These are phyloP conservation scores for Berberis thunbergii DNA, from an alignment of 164 flowering plant species.

Conservation along the genomic window DNA sequence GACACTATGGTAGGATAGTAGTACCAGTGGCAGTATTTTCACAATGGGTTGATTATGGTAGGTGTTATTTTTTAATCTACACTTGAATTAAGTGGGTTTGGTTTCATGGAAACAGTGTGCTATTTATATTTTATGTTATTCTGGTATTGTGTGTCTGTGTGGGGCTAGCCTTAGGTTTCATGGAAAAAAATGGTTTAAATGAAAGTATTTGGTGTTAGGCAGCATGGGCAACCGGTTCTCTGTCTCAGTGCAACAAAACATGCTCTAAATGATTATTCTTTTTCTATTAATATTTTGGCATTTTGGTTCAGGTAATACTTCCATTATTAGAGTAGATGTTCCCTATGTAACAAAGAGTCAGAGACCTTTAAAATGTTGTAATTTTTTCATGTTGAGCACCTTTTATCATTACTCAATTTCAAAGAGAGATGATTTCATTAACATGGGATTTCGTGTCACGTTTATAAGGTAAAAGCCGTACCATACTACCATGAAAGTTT, in stretches of 20 bases:
- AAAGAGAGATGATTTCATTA: no score
- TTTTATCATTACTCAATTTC: no score
- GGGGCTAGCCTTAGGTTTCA: background rate
- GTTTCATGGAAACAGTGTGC: background rate
- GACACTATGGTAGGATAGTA: background rate
- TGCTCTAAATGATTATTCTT: no score
- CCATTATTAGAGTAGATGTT: no score
- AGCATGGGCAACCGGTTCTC: background rate
- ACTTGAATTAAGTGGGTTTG: no score
- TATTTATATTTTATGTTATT: no score
- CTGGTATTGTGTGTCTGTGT: background rate
- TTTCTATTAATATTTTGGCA: no score
- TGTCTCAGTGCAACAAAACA: background rate
- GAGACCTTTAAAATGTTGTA: no score
- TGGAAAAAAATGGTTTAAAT: background rate
- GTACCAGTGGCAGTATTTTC: background rate
- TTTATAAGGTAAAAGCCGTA: background rate
- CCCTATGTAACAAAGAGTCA: no score
- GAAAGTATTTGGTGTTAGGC: background rate
- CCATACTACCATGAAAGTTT: background rate
- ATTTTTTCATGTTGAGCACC: no score
- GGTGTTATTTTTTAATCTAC: background rate
- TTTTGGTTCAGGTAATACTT: no score
- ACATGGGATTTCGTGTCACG: no score
- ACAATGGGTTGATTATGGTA: background rate